Evolutionary conservation across 768 basidiomycete genomes (phyloP).

Genomic region (Lactarius vividus): DNA sequence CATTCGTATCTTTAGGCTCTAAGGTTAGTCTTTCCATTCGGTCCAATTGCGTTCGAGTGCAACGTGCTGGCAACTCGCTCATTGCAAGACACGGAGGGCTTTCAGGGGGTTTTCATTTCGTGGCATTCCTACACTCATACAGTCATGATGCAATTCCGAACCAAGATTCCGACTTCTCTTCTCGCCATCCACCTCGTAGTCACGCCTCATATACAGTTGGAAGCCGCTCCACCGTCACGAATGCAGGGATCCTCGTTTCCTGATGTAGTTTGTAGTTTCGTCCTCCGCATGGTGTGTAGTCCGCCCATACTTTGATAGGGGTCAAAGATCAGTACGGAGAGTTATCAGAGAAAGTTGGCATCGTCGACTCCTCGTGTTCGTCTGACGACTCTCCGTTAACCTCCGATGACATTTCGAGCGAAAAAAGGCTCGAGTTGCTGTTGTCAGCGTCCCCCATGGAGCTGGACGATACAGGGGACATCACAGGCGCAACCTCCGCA

Average conservation of each 20-base stretch:
- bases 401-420: neutral
- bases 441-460: neutral
- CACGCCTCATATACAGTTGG: neutral
- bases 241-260: neutral
- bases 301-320: slow-evolving; percentile 10
- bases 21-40: neutral
- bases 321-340: neutral
- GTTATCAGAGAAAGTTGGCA: neutral
- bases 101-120: slow-evolving; percentile 3
- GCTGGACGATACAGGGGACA: neutral
- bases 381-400: neutral
- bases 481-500: neutral
- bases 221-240: neutral
- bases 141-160: slow-evolving; percentile 1
- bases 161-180: neutral
- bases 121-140: neutral
- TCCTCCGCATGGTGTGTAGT: neutral
- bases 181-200: neutral
- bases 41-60: neutral
- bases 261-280: neutral
- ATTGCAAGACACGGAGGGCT: neutral
- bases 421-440: neutral
- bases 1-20: neutral
- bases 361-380: neutral
- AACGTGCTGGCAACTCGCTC: slow-evolving; percentile 10